phyloP scores from a whole-genome alignment of 805 yeast species.

The Debaryomyces maramus region DNA sequence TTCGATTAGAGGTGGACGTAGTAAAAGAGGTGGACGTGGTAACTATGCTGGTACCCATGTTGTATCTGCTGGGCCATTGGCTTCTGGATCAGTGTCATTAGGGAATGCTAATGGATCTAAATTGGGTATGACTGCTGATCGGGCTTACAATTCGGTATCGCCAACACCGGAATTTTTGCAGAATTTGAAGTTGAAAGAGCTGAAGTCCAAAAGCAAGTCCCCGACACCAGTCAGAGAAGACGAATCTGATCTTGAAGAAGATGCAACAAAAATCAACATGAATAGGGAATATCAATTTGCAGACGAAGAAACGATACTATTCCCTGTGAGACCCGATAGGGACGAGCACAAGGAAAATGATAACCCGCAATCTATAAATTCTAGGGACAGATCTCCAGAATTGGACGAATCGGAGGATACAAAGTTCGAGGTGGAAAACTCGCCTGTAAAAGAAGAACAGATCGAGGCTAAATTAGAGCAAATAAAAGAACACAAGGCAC shows the following conservation, averaged over 20 bases:
- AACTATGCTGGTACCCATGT: constrained; percentile 56
- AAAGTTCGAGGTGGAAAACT: constrained; percentile 10
- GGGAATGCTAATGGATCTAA: constrained; percentile 31
- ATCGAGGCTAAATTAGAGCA: constrained; percentile 26
- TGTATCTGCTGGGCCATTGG: constrained; percentile 71
- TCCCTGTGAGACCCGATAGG: constrained; percentile 72
- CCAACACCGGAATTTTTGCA: constrained; percentile 45
- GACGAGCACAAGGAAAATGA: constrained; percentile 37
- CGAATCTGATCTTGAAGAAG: constrained; percentile 38
- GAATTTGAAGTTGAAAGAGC: constrained; percentile 32
- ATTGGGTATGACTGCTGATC: constrained; percentile 27
- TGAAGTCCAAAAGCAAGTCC: constrained; percentile 23
- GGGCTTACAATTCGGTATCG: constrained; percentile 31
- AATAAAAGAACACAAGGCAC: constrained; percentile 25
- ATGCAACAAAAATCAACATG: constrained; percentile 59
- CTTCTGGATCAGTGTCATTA: constrained; percentile 59
- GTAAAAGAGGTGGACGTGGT: constrained; percentile 36
- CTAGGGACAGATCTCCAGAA: neutral
- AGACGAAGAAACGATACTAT: constrained; percentile 53
- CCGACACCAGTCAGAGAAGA: constrained; percentile 11
- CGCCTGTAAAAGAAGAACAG: constrained; percentile 30
- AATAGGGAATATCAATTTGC: constrained; percentile 56
- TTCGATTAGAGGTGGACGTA: constrained; percentile 30
- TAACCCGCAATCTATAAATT: constrained; percentile 7
- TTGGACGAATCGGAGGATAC: constrained; percentile 1